Percentiles rank a stretch among this genome's conserved stretches.
Conservation (phyloP, 2,329 filamentous ascomycete genomes). For the Trichoderma citrinoviride region DNA sequence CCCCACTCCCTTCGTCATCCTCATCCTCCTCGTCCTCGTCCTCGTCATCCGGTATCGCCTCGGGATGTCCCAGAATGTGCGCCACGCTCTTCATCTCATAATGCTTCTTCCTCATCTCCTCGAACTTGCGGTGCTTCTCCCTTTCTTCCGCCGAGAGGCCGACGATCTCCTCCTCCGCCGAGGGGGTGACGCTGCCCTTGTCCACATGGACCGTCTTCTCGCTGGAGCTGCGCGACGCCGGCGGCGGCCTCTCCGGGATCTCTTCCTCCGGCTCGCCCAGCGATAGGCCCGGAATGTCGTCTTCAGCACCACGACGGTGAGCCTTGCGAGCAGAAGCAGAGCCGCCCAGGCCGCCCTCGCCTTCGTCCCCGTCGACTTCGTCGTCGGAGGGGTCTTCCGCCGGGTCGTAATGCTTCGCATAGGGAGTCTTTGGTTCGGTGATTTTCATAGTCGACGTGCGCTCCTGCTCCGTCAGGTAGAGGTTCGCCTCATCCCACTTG, state of each 20-base stretch:
- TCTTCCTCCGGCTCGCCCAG: conserved; percentile 88
- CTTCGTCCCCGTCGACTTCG: conserved; percentile 54
- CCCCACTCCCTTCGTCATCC: conserved; percentile 25
- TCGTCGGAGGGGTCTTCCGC: conserved; percentile 83
- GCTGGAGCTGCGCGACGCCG: conserved; percentile 39
- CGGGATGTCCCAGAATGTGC: conserved; percentile 74
- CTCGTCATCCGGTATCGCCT: conserved; percentile 62
- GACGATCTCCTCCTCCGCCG: conserved; percentile 54
- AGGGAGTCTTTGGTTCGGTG: conserved; percentile 96
- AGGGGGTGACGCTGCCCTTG: conserved; percentile 55
- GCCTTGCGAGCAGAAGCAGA: conserved; percentile 32
- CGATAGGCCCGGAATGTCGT: conserved; percentile 88
- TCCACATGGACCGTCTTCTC: conserved; percentile 80
- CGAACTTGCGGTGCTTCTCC: conserved; percentile 90
- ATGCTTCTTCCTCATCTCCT: conserved; percentile 88
- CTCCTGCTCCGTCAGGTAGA: conserved; percentile 96
- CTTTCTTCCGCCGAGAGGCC: conserved; percentile 67
- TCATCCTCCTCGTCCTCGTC: conserved; percentile 56
- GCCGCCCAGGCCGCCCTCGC: conserved; percentile 32
- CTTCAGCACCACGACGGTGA: conserved; percentile 47
- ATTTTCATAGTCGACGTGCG: conserved; percentile 98
- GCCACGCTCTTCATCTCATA: conserved; percentile 99
- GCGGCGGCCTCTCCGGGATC: conserved; percentile 46
- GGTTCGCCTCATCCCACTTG: conserved; percentile 98
- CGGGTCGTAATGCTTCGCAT: conserved; percentile 88